Base-by-base conservation (phyloP, 2,329 filamentous ascomycete genomes). In the Penicillium sp. region DNA sequence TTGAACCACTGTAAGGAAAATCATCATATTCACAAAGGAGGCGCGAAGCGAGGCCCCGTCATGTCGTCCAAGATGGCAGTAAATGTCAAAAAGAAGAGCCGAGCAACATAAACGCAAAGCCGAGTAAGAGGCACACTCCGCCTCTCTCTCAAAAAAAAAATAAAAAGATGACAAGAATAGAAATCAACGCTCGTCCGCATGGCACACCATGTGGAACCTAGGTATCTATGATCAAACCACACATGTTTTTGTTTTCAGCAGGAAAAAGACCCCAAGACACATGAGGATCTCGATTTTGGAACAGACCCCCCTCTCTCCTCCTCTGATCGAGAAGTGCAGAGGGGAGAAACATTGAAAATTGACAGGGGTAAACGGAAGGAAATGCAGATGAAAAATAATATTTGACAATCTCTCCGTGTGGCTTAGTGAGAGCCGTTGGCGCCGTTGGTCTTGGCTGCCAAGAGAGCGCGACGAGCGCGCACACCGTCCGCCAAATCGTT, bases 401-500 rank as follows among this genome's bases (percentile, higher is more conserved):
- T 5, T 9, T 7, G 4, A 2, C 4, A 26, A 29, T 40, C 7
- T 4, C 40, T 9, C 12, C 2, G 18, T 9, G 3, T 43, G 18
- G 46, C 41, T 56, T 59, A 65, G 28, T 62, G 48, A 25, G 58
- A 52, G 42, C 59, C 59, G 48, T 63, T 67, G 49, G 40, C 52
- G 46, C 58, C 63, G 53, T 64, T 66, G 40, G 62, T 47, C 44
- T 64, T 61, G 37, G 62, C 55, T 18, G 60, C 58, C 13, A 59
- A 62, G 43, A 63, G 55, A 60, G 81, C 75, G 61, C 93, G 82
- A 60, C 91, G 82, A 54, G 81, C 80, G 44, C 87, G 81, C 45
- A 97, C 85, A 33, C 88, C 87, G n/a, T 83, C 82, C 5, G 93
- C 90, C 28, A 97, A 79, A 59, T 91, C 80, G 70, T 95, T 86